These are phyloP conservation scores for Geotrichum reessii DNA, from an alignment of 1,139 yeast species.

Conservation along the genomic window DNA sequence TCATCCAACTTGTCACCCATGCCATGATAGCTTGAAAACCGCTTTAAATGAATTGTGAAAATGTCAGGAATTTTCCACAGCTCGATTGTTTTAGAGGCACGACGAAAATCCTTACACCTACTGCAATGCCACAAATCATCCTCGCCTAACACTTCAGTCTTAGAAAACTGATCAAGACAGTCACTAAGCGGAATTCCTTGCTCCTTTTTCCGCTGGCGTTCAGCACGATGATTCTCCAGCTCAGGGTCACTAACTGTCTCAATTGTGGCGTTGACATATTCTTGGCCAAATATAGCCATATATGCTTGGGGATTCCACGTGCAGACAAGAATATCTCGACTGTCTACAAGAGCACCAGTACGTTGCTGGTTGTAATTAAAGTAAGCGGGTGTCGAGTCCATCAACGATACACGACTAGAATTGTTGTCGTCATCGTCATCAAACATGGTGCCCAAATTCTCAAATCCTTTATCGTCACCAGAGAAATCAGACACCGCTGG, in stretches of 20 bases:
- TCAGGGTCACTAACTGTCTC: conserved; percentile 39
- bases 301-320: background rate
- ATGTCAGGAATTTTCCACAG: conserved; percentile 91
- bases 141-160: conserved; percentile 79
- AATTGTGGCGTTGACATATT: conserved; percentile 1
- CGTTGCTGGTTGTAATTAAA: background rate
- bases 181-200: conserved; percentile 57
- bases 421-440: background rate
- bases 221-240: conserved; percentile 45
- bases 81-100: conserved; percentile 87
- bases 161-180: conserved; percentile 69
- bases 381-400: conserved; percentile 4
- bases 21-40: conserved; percentile 81
- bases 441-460: conserved; percentile 8
- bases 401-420: background rate
- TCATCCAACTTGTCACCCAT: conserved; percentile 87
- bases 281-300: conserved; percentile 6
- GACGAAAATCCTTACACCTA: conserved; percentile 76
- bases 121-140: conserved; percentile 96
- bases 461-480: background rate
- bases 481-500: background rate
- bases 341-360: background rate
- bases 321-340: conserved; percentile 2
- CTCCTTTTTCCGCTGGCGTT: conserved; percentile 42
- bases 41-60: conserved; percentile 78